Evolutionary conservation across 1,284 basidiomycete genomes (phyloP).

Genomic region (Caloboletus inedulis): DNA sequence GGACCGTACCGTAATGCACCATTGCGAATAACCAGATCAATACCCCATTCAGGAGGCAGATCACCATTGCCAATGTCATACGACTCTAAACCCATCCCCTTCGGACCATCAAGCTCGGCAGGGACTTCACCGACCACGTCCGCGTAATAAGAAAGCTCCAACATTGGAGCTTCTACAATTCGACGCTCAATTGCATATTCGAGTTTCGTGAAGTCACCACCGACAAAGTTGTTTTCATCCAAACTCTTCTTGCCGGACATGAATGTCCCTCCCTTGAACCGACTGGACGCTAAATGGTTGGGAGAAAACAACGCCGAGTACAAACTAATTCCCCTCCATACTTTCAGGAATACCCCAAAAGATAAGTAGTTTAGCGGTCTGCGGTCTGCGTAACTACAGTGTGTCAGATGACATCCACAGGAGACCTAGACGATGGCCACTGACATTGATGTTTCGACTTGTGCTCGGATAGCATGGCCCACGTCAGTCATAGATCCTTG

Average conservation of each 20-base stretch:
- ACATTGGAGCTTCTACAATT: constrained; percentile 68
- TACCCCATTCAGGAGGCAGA: constrained; percentile 86
- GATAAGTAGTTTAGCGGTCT: constrained; percentile 31
- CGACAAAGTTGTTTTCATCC: constrained; percentile 54
- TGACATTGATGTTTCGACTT: constrained; percentile 53
- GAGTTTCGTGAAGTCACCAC: constrained; percentile 49
- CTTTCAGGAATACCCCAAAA: constrained; percentile 30
- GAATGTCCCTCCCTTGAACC: constrained; percentile 6
- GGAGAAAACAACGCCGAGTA: constrained; percentile 37
- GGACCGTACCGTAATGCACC: constrained; percentile 84
- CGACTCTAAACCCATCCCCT: constrained; percentile 40
- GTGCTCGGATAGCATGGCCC: constrained; percentile 61
- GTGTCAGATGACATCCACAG: constrained; percentile 11
- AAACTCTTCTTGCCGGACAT: constrained; percentile 34
- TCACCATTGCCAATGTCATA: constrained; percentile 84
- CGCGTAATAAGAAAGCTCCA: constrained; percentile 82
- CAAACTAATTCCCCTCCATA: constrained; percentile 42
- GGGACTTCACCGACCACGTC: constrained; percentile 75
- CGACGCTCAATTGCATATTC: constrained; percentile 89
- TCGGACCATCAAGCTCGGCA: constrained; percentile 32
- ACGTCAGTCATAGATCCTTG: constrained; percentile 60
- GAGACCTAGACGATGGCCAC: constrained; percentile 17
- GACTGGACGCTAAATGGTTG: constrained; percentile 1
- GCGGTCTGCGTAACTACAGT: constrained; percentile 27
- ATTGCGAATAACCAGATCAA: constrained; percentile 76